phyloP scores from a whole-genome alignment of 371 early-diverging fungal species.

The Blakeslea trispora region DNA sequence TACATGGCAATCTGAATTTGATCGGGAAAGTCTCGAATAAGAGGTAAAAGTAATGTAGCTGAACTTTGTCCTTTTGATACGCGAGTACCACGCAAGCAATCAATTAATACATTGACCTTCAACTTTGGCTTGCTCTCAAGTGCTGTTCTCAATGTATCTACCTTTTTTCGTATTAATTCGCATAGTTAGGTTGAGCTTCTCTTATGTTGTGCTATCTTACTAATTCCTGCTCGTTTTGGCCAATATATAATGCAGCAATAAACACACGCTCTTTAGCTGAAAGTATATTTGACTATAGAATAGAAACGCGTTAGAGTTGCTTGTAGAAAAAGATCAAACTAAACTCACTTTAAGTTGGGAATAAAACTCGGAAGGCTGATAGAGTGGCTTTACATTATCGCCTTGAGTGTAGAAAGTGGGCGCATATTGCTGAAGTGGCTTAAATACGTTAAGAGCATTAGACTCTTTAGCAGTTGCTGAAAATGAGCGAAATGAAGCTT shows the following conservation, averaged over 20 bases:
- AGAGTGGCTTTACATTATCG: slow-evolving; percentile 39
- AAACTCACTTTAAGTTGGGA: slow-evolving; percentile 33
- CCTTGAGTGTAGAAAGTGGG: slow-evolving; percentile 35
- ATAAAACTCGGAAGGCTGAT: slow-evolving; percentile 54
- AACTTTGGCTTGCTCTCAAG: slow-evolving; percentile 53
- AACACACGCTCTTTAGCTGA: slow-evolving; percentile 73
- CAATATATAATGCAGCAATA: slow-evolving; percentile 89
- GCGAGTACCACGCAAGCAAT: slow-evolving; percentile 88
- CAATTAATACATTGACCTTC: slow-evolving; percentile 76
- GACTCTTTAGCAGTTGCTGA: slow-evolving; percentile 7
- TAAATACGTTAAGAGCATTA: slow-evolving; percentile 11
- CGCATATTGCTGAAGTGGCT: slow-evolving; percentile 26
- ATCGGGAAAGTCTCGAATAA: slow-evolving; percentile 66
- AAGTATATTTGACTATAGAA: slow-evolving; percentile 56
- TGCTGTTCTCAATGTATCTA: slow-evolving; percentile 60
- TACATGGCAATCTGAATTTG: slow-evolving; percentile 75
- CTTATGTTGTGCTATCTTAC: slow-evolving; percentile 37
- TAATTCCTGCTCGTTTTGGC: slow-evolving; percentile 78
- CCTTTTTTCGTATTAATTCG: slow-evolving; percentile 30
- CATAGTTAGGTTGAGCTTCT: not conserved
- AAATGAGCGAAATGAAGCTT: slow-evolving; percentile 13
- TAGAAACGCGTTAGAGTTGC: not conserved
- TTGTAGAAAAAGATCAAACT: not conserved
- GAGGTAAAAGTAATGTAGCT: slow-evolving; percentile 66
- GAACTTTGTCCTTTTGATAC: slow-evolving; percentile 64